Evolutionary conservation across 148 eudicot species (phyloP), one percentile per base, ranked within the genome.

Genomic region (Heliosperma pusillum): DNA sequence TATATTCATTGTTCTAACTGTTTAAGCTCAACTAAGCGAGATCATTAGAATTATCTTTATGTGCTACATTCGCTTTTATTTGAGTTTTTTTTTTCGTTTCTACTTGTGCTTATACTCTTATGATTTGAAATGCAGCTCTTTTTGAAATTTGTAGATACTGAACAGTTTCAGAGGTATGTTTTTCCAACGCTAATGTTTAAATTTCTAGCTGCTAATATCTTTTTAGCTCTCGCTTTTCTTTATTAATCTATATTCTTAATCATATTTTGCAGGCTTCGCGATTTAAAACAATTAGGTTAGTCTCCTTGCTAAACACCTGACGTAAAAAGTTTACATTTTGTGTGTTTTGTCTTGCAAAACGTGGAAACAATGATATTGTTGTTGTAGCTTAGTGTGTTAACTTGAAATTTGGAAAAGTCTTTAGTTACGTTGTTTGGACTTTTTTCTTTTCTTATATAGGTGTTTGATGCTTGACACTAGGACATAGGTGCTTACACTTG

Each of bases 201-300:
- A 20, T 33, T 74, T 20, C 11, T 12, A 1, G 7, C 69, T 57
- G 21, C 7, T 78, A 40, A 22, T 26, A n/a, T 15, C 68, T 21
- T 33, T 40, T 19, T 33, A 67, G 12, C 3, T 61, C 10, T 9
- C 10, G 15, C 8, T 60, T 12, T 77, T 15, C 26, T 60, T 29
- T 21, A 7, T 77, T 27, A 56, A 60, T 45, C 44, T 57, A 30
- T 15, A 45, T 57, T 75, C 73, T 79, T 75, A 8, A 24, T n/a
- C 9, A 13, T 76, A 71, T 33, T 17, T 21, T 82, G 72, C 90
- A 92, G 97, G 87, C 89, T 92, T 82, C 95, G 95, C 44, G 97
- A 92, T 73, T 88, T 92, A 62, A 92, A 90, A 67, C 97, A 92
- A 76, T 89, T 92, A 44, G 97, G 97, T 92, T 36, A 88, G 88